These are phyloP conservation scores for Mortierella antarctica DNA, from an alignment of 192 early-diverging fungal species.

Conservation along the genomic window DNA sequence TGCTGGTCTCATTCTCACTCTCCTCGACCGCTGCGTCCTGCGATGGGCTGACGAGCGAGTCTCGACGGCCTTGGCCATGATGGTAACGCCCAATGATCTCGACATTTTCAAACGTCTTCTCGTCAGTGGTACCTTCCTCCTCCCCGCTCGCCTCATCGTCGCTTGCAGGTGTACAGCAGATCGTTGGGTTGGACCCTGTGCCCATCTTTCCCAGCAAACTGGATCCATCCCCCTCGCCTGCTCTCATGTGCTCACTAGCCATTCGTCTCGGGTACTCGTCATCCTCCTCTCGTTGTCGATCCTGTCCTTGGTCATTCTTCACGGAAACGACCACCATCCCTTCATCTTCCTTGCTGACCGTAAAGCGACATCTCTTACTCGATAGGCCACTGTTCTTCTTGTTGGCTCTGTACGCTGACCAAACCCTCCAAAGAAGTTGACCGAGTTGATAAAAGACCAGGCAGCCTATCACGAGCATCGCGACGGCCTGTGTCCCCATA, in stretches of 20 bases:
- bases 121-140: not conserved
- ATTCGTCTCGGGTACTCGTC: slow-evolving; percentile 10
- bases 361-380: not conserved
- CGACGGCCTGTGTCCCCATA: slow-evolving; percentile 22
- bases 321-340: slow-evolving; percentile 10
- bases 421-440: slow-evolving; percentile 12
- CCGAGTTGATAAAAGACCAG: slow-evolving; percentile 31
- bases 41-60: not conserved
- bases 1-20: not conserved
- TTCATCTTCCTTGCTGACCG: not conserved
- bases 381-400: not conserved
- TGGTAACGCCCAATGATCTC: not conserved
- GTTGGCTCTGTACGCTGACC: not conserved
- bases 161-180: slow-evolving; percentile 22
- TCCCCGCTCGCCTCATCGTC: slow-evolving; percentile 18
- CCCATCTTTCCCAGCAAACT: slow-evolving; percentile 47
- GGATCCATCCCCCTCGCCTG: slow-evolving; percentile 10
- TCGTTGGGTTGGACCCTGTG: slow-evolving; percentile 33
- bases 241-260: slow-evolving; percentile 14
- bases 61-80: not conserved
- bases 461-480: slow-evolving; percentile 27
- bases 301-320: not conserved
- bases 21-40: not conserved
- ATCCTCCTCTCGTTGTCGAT: not conserved
- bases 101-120: not conserved